Evolutionary conservation across 2,329 filamentous ascomycete species (phyloP), one percentile per base, ranked within the genome.

Genomic region (Penicillium sp.): DNA sequence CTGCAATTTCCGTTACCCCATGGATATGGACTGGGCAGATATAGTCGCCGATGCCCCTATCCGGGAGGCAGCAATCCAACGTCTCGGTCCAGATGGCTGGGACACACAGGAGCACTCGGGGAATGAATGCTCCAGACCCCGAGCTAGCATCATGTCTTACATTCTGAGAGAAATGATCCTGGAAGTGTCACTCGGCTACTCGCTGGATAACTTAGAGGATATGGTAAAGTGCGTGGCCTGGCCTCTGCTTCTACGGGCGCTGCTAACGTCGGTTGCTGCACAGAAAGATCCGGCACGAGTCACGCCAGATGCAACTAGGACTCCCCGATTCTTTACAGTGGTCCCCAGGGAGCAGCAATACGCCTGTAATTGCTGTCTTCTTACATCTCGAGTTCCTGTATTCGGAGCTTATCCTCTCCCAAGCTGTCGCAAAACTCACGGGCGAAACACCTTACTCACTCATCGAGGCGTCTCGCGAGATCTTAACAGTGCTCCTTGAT

Each of bases 1-100:
- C 58, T 81, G 78, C 64, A 64, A 69, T 29, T 47, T 68, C 2
- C 61, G 46, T 17, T 51, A 48, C 3, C 66, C 66, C 0, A 46
- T 74, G 23, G 71, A 73, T 47, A 54, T 74, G 7, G 56, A 57
- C 7, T 63, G 61, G 26, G 66, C 70, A 4, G 62, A 68, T 8
- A 38, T 73, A 5, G 60, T 66, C 7, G 41, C 64, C 19, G 48
- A 67, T 26, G 61, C 65, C 1, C 51, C 47, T 1, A 59, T 56
- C 19, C 44, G 67, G 26, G 64, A 66, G 4, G 45, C 29, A 29
- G 61, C 56, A 50, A n/a, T 64, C 3, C 58, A 30, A 45, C 61
- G 58, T 11, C 60, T 71, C 6, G 68, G 65, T 13, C 26, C 61
- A 1, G 58, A 66, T 23, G 71, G 71, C 6, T 73, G 70, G 71